A percentile compares a stretch with the other conserved stretches of the same genome.
Conservation (phyloP, 2,329 filamentous ascomycete species). For the Niveomyces coronatus region DNA sequence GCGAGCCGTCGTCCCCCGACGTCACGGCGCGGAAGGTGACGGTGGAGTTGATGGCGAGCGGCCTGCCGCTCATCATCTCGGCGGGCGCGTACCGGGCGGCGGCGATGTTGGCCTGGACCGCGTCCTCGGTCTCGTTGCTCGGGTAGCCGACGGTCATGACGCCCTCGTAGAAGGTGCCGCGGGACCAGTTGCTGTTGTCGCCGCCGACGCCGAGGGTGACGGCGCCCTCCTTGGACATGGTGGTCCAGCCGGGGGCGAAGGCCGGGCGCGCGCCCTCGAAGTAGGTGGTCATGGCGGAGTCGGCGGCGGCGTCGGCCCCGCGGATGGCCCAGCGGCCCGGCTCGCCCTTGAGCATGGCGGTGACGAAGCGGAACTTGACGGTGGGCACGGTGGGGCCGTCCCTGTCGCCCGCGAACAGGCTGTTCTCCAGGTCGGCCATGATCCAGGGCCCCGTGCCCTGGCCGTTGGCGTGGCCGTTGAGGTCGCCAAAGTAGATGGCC, state of each 20-base stretch:
- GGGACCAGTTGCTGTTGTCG: constrained; percentile 48
- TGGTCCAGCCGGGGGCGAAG: constrained; percentile 40
- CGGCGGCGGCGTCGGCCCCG: constrained; percentile 44
- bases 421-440: constrained; percentile 61
- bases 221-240: constrained; percentile 55
- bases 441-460: constrained; percentile 52
- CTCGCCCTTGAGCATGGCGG: constrained; percentile 44
- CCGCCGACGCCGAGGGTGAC: constrained; percentile 57
- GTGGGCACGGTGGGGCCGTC: constrained; percentile 40
- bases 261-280: constrained; percentile 43
- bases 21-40: constrained; percentile 46
- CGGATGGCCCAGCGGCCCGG: constrained; percentile 48
- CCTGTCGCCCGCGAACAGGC: constrained; percentile 45
- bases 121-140: constrained; percentile 44
- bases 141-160: constrained; percentile 54
- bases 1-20: constrained; percentile 41
- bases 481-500: constrained; percentile 53
- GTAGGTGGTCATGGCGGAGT: constrained; percentile 47
- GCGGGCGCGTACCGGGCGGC: constrained; percentile 44
- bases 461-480: constrained; percentile 40
- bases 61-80: constrained; percentile 36
- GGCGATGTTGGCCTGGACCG: constrained; percentile 49
- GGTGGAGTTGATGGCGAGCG: constrained; percentile 36
- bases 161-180: constrained; percentile 56
- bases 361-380: constrained; percentile 45